Evolutionary conservation across 331 rosid species (phyloP), one percentile per base, ranked within the genome.

Genomic region (Prunus yedoensis): DNA sequence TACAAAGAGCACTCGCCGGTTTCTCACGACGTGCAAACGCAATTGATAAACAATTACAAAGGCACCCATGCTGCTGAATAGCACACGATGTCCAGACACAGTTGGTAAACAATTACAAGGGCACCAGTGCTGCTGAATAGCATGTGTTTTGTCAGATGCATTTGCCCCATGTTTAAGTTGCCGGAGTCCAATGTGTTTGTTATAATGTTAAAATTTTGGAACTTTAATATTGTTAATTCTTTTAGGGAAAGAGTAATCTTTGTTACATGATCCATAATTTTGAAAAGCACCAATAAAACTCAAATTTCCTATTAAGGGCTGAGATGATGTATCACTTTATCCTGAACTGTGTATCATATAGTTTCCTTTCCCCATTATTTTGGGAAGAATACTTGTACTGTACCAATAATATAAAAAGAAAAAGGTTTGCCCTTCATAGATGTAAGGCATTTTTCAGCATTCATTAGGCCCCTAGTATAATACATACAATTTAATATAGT

Each of bases 1-100:
- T 95, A 95, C 88, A 92, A 89, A 81, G 97, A 95, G 82, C 99
- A 95, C 79, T 66, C 78, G n/a, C 70, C 97, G 3, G 97, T 95
- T 73, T 95, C 99, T 71, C 78, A 87, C 60, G 99, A 95, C 23
- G 99, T 95, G 76, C 99, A 95, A 83, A 75, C 45, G 38, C 97
- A 95, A 77, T 63, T 95, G 69, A 78, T 95, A 51, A 92, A 88
- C 80, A 57, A 77, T 23, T 87, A 90, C 89, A 95, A 84, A 76
- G 91, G 97, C 79, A 78, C 82, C 10, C 86, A 83, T 83, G 87
- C 78, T n/a, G 83, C 82, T 23, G 97, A 90, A 75, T 95, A 87
- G 83, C 56, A 35, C 79, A 87, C 66, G 97, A 92, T 43, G 97
- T 92, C 68, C 96, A 88, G 83, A 76, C 38, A 47, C 93, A 95